Evolutionary conservation across 163 green algal genomes (phyloP).

Genomic region (Scenedesmus sp.): DNA sequence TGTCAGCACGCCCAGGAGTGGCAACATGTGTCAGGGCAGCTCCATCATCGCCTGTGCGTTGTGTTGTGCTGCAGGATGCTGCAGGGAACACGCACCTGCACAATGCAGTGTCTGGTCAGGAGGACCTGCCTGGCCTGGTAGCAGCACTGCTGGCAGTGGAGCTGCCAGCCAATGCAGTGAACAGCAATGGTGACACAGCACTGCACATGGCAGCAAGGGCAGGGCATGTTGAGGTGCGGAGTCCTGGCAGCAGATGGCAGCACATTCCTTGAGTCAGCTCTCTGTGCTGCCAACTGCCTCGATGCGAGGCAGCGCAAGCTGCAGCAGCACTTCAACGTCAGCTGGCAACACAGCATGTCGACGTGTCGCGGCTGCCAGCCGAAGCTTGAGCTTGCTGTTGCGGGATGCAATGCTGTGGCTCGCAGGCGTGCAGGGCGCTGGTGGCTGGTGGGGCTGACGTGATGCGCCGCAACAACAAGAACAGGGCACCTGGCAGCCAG

Average conservation of each 20-base stretch:
- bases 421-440: constrained; percentile 66
- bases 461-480: constrained; percentile 72
- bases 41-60: not conserved
- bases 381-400: not conserved
- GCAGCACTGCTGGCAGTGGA: constrained; percentile 51
- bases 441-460: constrained; percentile 64
- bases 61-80: constrained; percentile 32
- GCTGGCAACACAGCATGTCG: not conserved
- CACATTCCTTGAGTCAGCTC: not conserved
- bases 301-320: not conserved
- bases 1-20: not conserved
- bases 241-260: not conserved
- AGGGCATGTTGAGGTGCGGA: constrained; percentile 60
- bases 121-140: constrained; percentile 18
- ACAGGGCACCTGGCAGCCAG: constrained; percentile 67
- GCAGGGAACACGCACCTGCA: constrained; percentile 54
- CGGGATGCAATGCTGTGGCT: too few relatives aligned
- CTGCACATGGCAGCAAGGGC: constrained; percentile 72
- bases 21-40: not conserved
- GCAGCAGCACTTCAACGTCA: not conserved
- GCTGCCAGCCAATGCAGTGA: constrained; percentile 56
- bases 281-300: too few relatives aligned
- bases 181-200: constrained; percentile 72
- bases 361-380: too few relatives aligned
- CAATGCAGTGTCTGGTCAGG: not conserved